Base-by-base conservation (phyloP, 2,329 filamentous ascomycete species). In the Taxawa tesnikishii region DNA sequence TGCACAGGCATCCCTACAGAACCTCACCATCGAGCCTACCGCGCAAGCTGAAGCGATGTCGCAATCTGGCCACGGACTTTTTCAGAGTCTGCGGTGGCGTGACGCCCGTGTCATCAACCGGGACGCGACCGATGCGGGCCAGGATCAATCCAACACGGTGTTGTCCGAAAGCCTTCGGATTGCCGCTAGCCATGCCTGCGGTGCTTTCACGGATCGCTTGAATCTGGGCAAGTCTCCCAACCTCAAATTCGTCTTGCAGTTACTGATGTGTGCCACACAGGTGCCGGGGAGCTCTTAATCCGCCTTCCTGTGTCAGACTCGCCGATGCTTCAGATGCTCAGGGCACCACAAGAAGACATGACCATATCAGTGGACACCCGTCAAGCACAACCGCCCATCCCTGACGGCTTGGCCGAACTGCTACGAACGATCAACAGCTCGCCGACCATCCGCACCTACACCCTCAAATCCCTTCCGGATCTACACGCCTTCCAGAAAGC, bases 201-300 rank as follows among this genome's bases (percentile, higher is more conserved):
- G 84, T 29, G 83, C 77, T 26, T 63, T 92, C 11, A 83, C 82
- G 2, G 87, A 94, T 56, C 73, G 85, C 23, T 67, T 94, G 48
- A 93, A 93, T 44, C 66, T 92, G 33, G 64, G 67, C 65, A 58
- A 52, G 58, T 37, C n/a, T 9, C 7, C 27, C 3, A 11, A 12
- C 10, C 12, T 27, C 6, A 11, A 5, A 11, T n/a, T n/a, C n/a
- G n/a, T n/a, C 12, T 9, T 13, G 17, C 14, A 9, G 12, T 12
- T 23, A 16, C 3, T 4, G 29, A 14, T 11, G 12, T 18, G 5
- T 17, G 3, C n/a, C n/a, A n/a, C 11, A 10, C 15, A 58, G 57
- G 49, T 11, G 50, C 57, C 29, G 63, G 63, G 26, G 62, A 66
- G 43, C 50, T 67, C 23, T 52, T 60, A 11, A 43, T 67, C 21